Evolutionary conservation across 306 rosid genomes (phyloP), one percentile per base, ranked within the genome.

Genomic region (Quercus aquifolioides): DNA sequence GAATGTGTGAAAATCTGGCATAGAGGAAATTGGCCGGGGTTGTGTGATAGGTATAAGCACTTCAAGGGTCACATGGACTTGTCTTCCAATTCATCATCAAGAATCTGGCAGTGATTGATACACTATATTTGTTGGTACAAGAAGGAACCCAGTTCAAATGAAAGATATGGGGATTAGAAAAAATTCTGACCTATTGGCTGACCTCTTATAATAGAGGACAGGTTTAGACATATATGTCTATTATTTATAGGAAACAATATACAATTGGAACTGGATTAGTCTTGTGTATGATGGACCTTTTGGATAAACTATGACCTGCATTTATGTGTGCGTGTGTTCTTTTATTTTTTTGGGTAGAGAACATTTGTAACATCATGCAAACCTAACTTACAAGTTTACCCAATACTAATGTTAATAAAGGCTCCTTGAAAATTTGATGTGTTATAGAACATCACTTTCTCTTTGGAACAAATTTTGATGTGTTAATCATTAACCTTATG

Each of bases 31-130:
- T 25, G 7, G 19, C 64, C 15, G 68, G 71, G 71, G 71, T 51
- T 55, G 74, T 70, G 14, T 71, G 76, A 55, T 75, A 54, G 55
- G 55, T 59, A 80, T 38, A 31, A 18, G 71, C 3, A 19, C 18
- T 3, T 20, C 55, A 58, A 19, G 62, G 62, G 74, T 84, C 82
- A 80, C 82, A 67, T 84, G 82, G 74, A 41, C 9, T 59, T 81
- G 82, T 74, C 85, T 26, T 64, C 70, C 23, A 64, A 30, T 19
- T 28, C 70, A 73, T 73, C 5, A 10, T 8, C 62, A 73, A 71
- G 59, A 51, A 46, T 12, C 51, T 54, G 76, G 41, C 2, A 25
- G 20, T 54, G 62, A 7, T 73, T 11, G 9, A 19, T n/a, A 19
- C 54, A 11, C 26, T 52, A 6, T 52, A 6, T 31, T 13, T 62